phyloP scores from a whole-genome alignment of 192 early-diverging fungal species.

The Phycomyces nitens region DNA sequence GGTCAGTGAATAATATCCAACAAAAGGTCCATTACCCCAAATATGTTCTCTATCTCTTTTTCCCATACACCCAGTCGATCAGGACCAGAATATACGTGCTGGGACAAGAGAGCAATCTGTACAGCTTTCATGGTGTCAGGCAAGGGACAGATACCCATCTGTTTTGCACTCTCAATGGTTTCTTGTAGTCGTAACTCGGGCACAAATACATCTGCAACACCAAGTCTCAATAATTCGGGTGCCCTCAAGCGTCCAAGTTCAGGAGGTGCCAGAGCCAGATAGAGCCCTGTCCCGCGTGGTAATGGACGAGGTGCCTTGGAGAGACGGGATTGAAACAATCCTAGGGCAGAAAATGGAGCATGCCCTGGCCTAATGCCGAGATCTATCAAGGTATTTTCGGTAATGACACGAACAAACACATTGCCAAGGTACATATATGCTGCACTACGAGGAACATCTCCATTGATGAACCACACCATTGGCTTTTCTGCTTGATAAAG shows the following conservation, averaged over 20 bases:
- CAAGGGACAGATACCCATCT: conserved; percentile 43
- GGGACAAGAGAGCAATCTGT: conserved; percentile 37
- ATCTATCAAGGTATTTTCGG: conserved; percentile 38
- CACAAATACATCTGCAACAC: conserved; percentile 45
- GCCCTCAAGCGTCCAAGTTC: conserved; percentile 37
- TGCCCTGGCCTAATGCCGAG: conserved; percentile 9
- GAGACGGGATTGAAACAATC: conserved; percentile 4
- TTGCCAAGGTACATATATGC: conserved; percentile 34
- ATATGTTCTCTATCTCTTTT: conserved; percentile 40
- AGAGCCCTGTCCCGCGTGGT: conserved; percentile 33
- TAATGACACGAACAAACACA: conserved; percentile 36
- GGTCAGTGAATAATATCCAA: background rate
- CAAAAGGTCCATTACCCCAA: conserved; percentile 29
- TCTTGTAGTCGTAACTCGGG: conserved; percentile 41
- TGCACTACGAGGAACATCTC: conserved; percentile 33
- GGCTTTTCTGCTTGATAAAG: conserved; percentile 17
- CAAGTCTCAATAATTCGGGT: conserved; percentile 43
- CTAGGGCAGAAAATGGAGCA: conserved; percentile 26
- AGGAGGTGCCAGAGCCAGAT: conserved; percentile 40
- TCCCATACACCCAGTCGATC: conserved; percentile 47
- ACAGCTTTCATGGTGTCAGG: conserved; percentile 42
- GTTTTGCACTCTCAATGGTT: conserved; percentile 32
- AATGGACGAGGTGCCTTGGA: conserved; percentile 17
- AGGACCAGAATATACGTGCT: conserved; percentile 46
- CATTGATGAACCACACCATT: conserved; percentile 37